phyloP scores from a whole-genome alignment of 768 basidiomycete genomes.

The Melanogaster broomeanus region DNA sequence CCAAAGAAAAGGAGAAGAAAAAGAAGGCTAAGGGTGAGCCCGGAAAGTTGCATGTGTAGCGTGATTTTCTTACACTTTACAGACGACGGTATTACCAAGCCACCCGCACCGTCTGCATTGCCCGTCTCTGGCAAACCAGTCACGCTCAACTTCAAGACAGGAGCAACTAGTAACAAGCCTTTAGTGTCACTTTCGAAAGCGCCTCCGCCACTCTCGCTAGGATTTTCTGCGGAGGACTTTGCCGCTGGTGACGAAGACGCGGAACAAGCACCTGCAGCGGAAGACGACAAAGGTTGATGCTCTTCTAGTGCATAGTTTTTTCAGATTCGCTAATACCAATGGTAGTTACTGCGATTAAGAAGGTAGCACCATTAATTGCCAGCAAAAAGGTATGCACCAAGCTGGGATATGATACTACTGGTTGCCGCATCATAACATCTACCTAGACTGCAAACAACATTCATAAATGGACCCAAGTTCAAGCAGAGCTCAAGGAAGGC shows the following conservation, averaged over 20 bases:
- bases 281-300: slow-evolving; percentile 48
- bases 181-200: slow-evolving; percentile 25
- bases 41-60: background rate
- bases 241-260: slow-evolving; percentile 39
- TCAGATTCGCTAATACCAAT: slow-evolving; percentile 7
- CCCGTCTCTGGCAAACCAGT: slow-evolving; percentile 83
- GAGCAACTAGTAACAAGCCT: slow-evolving; percentile 19
- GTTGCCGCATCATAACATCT: slow-evolving; percentile 3
- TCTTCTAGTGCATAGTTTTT: background rate
- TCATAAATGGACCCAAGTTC: slow-evolving; percentile 95
- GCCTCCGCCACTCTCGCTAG: slow-evolving; percentile 49
- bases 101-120: slow-evolving; percentile 62
- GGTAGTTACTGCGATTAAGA: slow-evolving; percentile 55
- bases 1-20: slow-evolving; percentile 60
- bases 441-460: slow-evolving; percentile 84
- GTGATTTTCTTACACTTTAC: slow-evolving; percentile 13
- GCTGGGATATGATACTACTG: background rate
- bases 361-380: slow-evolving; percentile 78
- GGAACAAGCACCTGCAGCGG: slow-evolving; percentile 42
- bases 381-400: slow-evolving; percentile 71
- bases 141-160: slow-evolving; percentile 70
- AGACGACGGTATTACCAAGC: slow-evolving; percentile 38
- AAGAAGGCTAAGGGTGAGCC: slow-evolving; percentile 57
- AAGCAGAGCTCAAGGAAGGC: slow-evolving; percentile 74
- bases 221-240: slow-evolving; percentile 70